Conservation (phyloP, 1,284 basidiomycete species). For the Tilletia horrida region DNA sequence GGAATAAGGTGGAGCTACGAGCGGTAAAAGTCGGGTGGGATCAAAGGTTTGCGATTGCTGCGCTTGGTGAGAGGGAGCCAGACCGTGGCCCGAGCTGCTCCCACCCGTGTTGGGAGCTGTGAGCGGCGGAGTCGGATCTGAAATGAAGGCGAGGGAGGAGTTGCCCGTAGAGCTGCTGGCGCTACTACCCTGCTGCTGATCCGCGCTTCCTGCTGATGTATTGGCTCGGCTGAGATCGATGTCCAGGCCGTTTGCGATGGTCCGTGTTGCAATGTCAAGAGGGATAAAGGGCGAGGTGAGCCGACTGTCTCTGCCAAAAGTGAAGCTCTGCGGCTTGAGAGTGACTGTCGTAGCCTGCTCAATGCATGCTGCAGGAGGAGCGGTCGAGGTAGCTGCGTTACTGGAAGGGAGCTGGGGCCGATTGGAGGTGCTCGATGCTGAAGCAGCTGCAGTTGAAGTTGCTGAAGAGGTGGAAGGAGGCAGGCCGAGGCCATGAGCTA, state of each 20-base stretch:
- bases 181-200: background rate
- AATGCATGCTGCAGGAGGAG: background rate
- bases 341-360: conserved; percentile 16
- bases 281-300: conserved; percentile 19
- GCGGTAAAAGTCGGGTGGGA: conserved; percentile 27
- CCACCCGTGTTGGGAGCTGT: background rate
- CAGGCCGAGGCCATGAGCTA: conserved; percentile 27
- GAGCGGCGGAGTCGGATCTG: conserved; percentile 11
- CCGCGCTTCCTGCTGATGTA: no score
- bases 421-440: background rate
- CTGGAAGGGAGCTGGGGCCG: background rate
- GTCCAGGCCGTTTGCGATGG: background rate
- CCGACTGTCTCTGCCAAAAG: conserved; percentile 26
- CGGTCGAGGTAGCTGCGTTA: background rate
- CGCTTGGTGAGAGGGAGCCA: background rate
- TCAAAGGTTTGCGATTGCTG: conserved; percentile 21
- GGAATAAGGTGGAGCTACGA: conserved; percentile 29
- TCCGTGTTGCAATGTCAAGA: conserved; percentile 16
- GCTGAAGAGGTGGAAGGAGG: conserved; percentile 17
- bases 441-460: background rate
- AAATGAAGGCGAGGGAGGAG: conserved; percentile 26
- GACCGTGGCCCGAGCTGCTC: conserved; percentile 10
- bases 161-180: background rate
- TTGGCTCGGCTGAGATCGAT: background rate
- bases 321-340: conserved; percentile 28